Conservation (phyloP, 192 early-diverging fungal species). For the Coemansia asiatica region DNA sequence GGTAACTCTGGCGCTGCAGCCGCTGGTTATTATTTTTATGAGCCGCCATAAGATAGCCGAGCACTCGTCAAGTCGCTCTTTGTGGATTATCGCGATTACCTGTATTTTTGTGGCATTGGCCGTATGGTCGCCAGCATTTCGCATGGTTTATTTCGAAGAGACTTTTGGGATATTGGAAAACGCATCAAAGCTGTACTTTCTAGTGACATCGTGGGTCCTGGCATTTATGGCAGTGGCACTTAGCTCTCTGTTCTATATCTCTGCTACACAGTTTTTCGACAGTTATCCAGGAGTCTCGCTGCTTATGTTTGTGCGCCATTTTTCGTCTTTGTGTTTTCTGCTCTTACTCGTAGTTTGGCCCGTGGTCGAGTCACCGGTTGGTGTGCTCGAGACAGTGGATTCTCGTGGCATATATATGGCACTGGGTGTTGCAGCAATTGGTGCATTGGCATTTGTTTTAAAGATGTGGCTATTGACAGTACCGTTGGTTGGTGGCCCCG, state of each 20-base stretch:
- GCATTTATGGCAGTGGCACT: conserved; percentile 11
- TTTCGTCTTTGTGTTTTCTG: conserved; percentile 38
- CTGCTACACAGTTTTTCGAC: conserved; percentile 4
- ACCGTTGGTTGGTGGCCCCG: conserved; percentile 16
- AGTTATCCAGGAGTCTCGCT: conserved; percentile 17
- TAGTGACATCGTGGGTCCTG: neutral
- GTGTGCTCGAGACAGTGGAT: conserved; percentile 18
- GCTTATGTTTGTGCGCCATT: conserved; percentile 26
- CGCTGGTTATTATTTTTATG: conserved; percentile 12
- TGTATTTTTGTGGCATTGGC: neutral
- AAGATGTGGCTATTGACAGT: conserved; percentile 22
- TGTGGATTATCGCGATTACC: neutral
- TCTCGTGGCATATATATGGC: neutral
- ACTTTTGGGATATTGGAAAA: neutral
- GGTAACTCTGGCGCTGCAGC: conserved; percentile 22
- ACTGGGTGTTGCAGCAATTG: conserved; percentile 24
- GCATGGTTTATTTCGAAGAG: conserved; percentile 8
- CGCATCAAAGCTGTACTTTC: neutral
- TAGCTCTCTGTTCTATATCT: conserved; percentile 18
- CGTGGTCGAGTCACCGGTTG: conserved; percentile 22
- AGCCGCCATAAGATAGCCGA: neutral
- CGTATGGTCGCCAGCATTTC: conserved; percentile 27
- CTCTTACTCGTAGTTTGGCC: conserved; percentile 41
- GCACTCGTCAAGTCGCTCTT: neutral
- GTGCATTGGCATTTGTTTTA: conserved; percentile 19